These are phyloP conservation scores for Sarocladiaceae sp. DNA, from an alignment of 2,329 filamentous ascomycete genomes.

Conservation along the genomic window DNA sequence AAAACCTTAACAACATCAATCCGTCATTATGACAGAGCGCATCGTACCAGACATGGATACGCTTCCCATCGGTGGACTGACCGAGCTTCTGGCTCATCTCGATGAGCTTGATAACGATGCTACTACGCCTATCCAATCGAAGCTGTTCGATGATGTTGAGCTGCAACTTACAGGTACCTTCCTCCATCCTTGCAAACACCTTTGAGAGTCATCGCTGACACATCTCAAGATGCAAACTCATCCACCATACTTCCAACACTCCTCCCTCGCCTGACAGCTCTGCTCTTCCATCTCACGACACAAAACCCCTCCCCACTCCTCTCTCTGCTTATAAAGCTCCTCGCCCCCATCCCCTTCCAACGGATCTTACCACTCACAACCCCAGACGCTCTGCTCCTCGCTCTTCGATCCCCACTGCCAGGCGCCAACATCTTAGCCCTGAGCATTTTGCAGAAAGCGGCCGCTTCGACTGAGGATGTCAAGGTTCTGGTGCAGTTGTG, in stretches of 20 bases:
- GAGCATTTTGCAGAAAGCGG: slow-evolving; percentile 51
- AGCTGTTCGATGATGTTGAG: slow-evolving; percentile 55
- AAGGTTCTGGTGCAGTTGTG: slow-evolving; percentile 39
- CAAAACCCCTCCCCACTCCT: slow-evolving; percentile 48
- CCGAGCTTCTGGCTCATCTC: slow-evolving; percentile 52
- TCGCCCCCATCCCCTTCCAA: slow-evolving; percentile 48
- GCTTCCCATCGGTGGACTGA: slow-evolving; percentile 46
- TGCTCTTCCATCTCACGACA: slow-evolving; percentile 44
- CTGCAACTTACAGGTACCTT: slow-evolving; percentile 51
- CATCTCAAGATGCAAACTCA: slow-evolving; percentile 11
- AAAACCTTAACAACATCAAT: neutral
- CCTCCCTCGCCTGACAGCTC: slow-evolving; percentile 48
- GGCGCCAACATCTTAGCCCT: slow-evolving; percentile 56
- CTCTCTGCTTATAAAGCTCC: slow-evolving; percentile 51
- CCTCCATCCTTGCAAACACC: neutral
- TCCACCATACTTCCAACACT: slow-evolving; percentile 46
- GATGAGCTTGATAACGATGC: slow-evolving; percentile 42
- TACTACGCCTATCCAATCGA: slow-evolving; percentile 36
- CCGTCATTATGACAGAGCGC: slow-evolving; percentile 22
- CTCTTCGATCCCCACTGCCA: slow-evolving; percentile 48
- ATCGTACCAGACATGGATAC: slow-evolving; percentile 35
- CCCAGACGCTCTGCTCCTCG: slow-evolving; percentile 45
- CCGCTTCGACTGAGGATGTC: slow-evolving; percentile 41
- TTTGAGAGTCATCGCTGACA: neutral
- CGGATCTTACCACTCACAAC: slow-evolving; percentile 48